phyloP scores from a whole-genome alignment of 1,139 yeast species.

The Eremothecium cymbalariae region DNA sequence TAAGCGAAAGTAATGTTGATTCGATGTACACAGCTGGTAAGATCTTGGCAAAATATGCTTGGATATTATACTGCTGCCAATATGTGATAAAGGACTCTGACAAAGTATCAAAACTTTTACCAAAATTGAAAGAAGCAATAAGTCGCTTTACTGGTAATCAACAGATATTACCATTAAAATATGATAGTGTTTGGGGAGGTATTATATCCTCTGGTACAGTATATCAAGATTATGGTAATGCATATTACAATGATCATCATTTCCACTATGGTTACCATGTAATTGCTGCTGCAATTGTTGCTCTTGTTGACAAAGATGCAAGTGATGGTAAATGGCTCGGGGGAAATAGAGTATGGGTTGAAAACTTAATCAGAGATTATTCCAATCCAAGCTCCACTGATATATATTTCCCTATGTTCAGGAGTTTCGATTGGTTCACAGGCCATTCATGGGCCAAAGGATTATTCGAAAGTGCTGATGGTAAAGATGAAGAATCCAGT shows the following conservation, averaged over 20 bases:
- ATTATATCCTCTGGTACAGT: slow-evolving; percentile 53
- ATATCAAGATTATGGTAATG: slow-evolving; percentile 61
- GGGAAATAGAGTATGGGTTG: slow-evolving; percentile 48
- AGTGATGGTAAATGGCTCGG: slow-evolving; percentile 46
- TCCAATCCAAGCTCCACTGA: slow-evolving; percentile 56
- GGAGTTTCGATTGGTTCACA: slow-evolving; percentile 70
- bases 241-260: slow-evolving; percentile 74
- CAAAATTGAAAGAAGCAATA: slow-evolving; percentile 50
- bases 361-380: slow-evolving; percentile 56
- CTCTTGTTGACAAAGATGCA: slow-evolving; percentile 41
- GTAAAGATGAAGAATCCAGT: slow-evolving; percentile 70
- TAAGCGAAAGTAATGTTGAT: slow-evolving; percentile 54
- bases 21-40: slow-evolving; percentile 75
- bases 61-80: slow-evolving; percentile 55
- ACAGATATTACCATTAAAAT: slow-evolving; percentile 49
- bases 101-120: slow-evolving; percentile 42
- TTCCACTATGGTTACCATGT: slow-evolving; percentile 76
- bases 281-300: slow-evolving; percentile 62
- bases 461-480: slow-evolving; percentile 63
- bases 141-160: slow-evolving; percentile 49
- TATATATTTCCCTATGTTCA: slow-evolving; percentile 58
- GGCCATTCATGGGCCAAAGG: slow-evolving; percentile 86
- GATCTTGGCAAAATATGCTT: slow-evolving; percentile 65
- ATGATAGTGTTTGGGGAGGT: slow-evolving; percentile 70
- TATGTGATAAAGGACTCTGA: slow-evolving; percentile 44